Evolutionary conservation across 192 early-diverging fungal genomes (phyloP).

Genomic region (Gonapodya sp.): DNA sequence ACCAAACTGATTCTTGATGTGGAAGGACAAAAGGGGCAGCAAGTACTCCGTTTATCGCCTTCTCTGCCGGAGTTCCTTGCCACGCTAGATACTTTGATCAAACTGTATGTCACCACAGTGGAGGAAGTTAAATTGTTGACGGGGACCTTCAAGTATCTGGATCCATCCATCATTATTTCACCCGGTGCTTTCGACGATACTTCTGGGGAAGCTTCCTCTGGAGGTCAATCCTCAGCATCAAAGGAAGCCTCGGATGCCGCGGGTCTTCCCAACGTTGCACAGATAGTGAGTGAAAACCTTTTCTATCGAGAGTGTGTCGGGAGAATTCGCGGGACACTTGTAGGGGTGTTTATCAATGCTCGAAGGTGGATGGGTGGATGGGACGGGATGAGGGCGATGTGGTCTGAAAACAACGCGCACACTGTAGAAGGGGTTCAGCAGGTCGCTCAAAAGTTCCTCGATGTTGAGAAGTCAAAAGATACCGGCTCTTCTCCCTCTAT

Average conservation of each 20-base stretch:
- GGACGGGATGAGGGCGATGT: constrained; percentile 42
- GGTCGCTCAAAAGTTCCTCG: constrained; percentile 17
- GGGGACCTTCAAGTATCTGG: constrained; percentile 38
- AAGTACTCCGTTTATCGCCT: constrained; percentile 33
- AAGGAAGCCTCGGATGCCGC: constrained; percentile 38
- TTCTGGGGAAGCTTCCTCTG: neutral
- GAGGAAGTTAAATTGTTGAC: constrained; percentile 33
- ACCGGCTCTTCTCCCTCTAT: neutral
- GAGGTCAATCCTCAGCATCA: constrained; percentile 4
- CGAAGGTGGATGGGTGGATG: constrained; percentile 33
- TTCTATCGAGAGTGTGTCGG: constrained; percentile 50
- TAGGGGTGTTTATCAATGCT: constrained; percentile 45
- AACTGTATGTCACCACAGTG: constrained; percentile 30
- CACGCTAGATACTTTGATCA: constrained; percentile 35
- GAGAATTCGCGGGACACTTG: constrained; percentile 40
- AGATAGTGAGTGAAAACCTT: constrained; percentile 39
- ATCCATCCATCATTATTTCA: constrained; percentile 24
- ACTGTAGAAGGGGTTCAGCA: constrained; percentile 20
- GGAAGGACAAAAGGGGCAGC: neutral
- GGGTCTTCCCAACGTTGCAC: constrained; percentile 16
- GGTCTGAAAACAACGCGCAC: constrained; percentile 45
- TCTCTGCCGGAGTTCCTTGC: constrained; percentile 34
- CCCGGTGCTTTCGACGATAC: neutral
- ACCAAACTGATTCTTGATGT: constrained; percentile 34
- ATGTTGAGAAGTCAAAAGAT: constrained; percentile 23